Evolutionary conservation across 257 asterid species (phyloP), one percentile per base, ranked within the genome.

Genomic region (Solanum dulcamara): DNA sequence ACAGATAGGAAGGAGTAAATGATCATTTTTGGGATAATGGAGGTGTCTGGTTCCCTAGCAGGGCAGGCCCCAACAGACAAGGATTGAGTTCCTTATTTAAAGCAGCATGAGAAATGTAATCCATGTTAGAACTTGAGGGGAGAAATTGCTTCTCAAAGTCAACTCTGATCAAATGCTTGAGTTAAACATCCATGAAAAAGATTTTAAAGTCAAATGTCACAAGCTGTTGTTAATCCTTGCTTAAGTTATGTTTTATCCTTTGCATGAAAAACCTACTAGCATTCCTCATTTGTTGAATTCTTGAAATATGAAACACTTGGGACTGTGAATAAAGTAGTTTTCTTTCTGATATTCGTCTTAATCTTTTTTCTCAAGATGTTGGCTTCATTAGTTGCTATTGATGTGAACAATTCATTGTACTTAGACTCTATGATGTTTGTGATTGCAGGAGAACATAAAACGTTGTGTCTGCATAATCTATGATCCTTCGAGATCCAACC

Each of bases 401-500:
- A 26, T 44, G 57, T 40, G 82, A 75, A 75, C 60, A 75, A 26
- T 75, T 75, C 14, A 7, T 26, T 75, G 37, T 81, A 81, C 50
- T 81, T 24, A n/a, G 74, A 35, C 51, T 38, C 26, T 14, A 22
- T 32, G 59, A 12, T 81, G 37, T 28, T 85, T 84, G 74, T 89
- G 85, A 46, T 87, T 89, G 81, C 95, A 96, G 98, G 99, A 97
- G 89, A 97, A 97, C 89, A 94, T 97, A 57, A 94, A 93, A 68
- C 91, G 98, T 5, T 97, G 99, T 86, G 98, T 97, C 30, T 95
- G 99, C 92, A 94, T 97, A 81, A 95, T 97, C 72, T 97, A 97
- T 72, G 98, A 97, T 91, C 99, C 99, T 81, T 97, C 99, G 66
- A 93, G 97, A 89, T 91, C 99, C 87, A 97, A 91, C 90, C 99